A percentile compares a stretch with the other conserved stretches of the same genome.
phyloP scores from a whole-genome alignment of 2,329 filamentous ascomycete species.

The Mariannaea sp. region DNA sequence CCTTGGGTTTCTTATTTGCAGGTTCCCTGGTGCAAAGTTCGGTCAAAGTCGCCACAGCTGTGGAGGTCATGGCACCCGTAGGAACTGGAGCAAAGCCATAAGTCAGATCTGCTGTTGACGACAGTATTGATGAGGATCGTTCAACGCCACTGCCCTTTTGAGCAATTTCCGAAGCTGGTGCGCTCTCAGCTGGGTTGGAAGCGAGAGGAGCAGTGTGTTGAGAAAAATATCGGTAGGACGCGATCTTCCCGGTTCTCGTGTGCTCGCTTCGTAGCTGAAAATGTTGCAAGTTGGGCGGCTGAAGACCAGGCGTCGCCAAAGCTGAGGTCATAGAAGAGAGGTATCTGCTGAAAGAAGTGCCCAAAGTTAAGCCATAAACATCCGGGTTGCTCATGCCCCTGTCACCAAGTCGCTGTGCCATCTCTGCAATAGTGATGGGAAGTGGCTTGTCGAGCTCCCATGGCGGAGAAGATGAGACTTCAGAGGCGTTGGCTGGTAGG shows the following conservation, averaged over 20 bases:
- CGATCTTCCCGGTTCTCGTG: conserved; percentile 43
- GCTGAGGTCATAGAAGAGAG: conserved; percentile 45
- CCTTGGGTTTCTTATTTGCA: conserved; percentile 32
- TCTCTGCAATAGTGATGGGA: conserved; percentile 39
- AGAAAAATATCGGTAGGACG: conserved; percentile 43
- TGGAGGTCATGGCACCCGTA: conserved; percentile 4
- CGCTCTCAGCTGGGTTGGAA: neutral
- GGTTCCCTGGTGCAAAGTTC: conserved; percentile 36
- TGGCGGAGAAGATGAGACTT: conserved; percentile 36
- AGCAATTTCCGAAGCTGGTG: neutral
- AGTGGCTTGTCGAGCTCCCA: conserved; percentile 45
- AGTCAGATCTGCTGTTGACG: neutral
- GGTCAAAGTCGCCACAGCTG: conserved; percentile 27
- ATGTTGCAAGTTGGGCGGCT: conserved; percentile 42
- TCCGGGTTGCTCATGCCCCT: conserved; percentile 45
- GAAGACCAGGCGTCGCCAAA: conserved; percentile 40
- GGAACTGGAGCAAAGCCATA: conserved; percentile 29
- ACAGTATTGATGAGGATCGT: neutral
- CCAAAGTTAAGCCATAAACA: conserved; percentile 44
- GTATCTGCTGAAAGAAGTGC: conserved; percentile 44
- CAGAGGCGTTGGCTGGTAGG: conserved; percentile 31
- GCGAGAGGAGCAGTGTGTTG: conserved; percentile 4
- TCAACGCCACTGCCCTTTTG: neutral
- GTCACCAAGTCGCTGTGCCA: conserved; percentile 37
- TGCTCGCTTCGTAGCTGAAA: conserved; percentile 45